These are phyloP conservation scores for Psilocybe azurescens DNA, from an alignment of 768 basidiomycete genomes.

Conservation along the genomic window DNA sequence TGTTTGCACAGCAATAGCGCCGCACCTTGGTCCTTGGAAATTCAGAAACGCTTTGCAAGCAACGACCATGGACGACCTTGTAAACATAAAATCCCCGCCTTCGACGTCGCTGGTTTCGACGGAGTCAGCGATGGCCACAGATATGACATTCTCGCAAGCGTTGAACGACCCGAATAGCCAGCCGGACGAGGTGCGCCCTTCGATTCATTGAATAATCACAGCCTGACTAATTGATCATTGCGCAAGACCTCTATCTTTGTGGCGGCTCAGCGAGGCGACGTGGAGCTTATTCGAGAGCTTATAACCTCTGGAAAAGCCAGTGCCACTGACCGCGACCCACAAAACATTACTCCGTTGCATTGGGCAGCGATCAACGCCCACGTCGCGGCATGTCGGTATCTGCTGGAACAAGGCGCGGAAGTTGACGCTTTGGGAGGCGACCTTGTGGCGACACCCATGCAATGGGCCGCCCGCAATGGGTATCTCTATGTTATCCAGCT, in stretches of 20 bases:
- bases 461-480: constrained; percentile 98
- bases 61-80: constrained; percentile 32
- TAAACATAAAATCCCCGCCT: constrained; percentile 54
- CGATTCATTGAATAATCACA: constrained; percentile 5
- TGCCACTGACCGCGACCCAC: constrained; percentile 82
- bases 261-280: constrained; percentile 88
- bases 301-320: constrained; percentile 73
- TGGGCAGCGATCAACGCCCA: constrained; percentile 99
- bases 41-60: constrained; percentile 12
- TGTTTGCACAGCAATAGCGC: constrained; percentile 1
- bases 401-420: constrained; percentile 92
- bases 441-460: constrained; percentile 91
- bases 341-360: constrained; percentile 95
- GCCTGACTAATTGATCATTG: constrained; percentile 1
- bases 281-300: constrained; percentile 63
- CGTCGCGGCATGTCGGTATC: constrained; percentile 82
- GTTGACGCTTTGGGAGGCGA: constrained; percentile 96
- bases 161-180: constrained; percentile 35
- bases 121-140: constrained; percentile 51
- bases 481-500: constrained; percentile 96
- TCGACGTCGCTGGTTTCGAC: constrained; percentile 53
- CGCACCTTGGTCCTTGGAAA: neutral
- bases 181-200: constrained; percentile 44
- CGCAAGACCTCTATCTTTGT: constrained; percentile 74
- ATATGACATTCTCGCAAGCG: constrained; percentile 51